phyloP scores from a whole-genome alignment of 176 grass and related monocot species.

The Leersia perrieri region DNA sequence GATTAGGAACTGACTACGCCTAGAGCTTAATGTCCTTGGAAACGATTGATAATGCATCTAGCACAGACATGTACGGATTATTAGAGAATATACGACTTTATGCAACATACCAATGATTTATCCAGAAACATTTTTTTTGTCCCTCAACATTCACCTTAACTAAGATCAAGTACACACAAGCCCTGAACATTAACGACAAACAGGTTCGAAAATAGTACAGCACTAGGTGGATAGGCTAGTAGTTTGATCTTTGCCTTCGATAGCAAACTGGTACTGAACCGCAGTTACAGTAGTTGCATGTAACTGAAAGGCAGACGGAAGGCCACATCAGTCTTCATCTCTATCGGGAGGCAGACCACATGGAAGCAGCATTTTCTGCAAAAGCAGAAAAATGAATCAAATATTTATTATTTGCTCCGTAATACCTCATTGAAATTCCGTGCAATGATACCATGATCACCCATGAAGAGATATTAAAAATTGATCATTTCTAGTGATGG shows the following conservation, averaged over 20 bases:
- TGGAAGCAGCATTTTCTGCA: slow-evolving; percentile 86
- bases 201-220: background rate
- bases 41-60: background rate
- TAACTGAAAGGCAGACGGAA: background rate
- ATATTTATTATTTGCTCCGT: background rate
- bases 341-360: slow-evolving; percentile 71
- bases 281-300: background rate
- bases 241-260: background rate
- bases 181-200: background rate
- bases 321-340: slow-evolving; percentile 61
- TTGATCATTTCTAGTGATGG: background rate
- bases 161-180: slow-evolving; percentile 8
- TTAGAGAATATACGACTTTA: background rate
- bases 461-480: background rate
- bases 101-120: background rate
- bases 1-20: background rate
- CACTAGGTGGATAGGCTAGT: background rate
- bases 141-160: background rate
- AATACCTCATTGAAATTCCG: background rate
- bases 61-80: background rate
- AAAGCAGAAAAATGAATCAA: slow-evolving; percentile 1
- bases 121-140: background rate
- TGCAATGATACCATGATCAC: background rate
- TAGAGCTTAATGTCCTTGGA: background rate
- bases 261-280: background rate